A percentile compares a stretch with the other conserved stretches of the same genome.
Conservation (phyloP, 202 grass and related monocot genomes). For the Saccharum hybrid region DNA sequence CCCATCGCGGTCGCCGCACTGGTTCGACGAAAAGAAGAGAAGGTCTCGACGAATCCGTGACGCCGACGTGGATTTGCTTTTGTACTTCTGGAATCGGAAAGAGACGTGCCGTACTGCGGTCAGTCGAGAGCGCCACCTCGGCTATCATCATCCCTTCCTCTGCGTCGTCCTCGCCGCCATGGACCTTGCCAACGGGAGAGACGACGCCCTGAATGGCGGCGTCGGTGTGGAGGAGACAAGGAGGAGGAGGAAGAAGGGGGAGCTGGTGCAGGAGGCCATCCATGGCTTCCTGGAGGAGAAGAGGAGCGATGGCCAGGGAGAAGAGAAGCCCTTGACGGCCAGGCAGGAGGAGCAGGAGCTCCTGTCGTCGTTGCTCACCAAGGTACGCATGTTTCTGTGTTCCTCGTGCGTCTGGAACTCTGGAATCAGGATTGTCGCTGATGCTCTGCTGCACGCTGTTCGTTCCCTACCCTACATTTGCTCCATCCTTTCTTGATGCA, state of each 20-base stretch:
- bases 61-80: background rate
- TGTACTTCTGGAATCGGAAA: conserved; percentile 9
- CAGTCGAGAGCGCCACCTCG: background rate
- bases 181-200: too few species aligned
- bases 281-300: conserved; percentile 50
- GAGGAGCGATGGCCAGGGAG: background rate
- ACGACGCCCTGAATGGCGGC: background rate
- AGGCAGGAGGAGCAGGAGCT: conserved; percentile 34
- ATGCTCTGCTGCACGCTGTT: too few species aligned
- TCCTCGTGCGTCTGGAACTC: too few species aligned
- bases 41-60: conserved; percentile 5
- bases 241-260: conserved; percentile 22
- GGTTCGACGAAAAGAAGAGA: background rate
- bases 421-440: too few species aligned
- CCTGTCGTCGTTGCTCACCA: conserved; percentile 54
- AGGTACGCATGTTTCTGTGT: conserved; percentile 38
- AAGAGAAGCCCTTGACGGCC: background rate
- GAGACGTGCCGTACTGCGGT: background rate
- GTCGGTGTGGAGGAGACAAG: background rate
- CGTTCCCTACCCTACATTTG: too few species aligned
- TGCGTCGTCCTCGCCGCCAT: background rate
- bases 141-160: too few species aligned
- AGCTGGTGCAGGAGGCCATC: conserved; percentile 50
- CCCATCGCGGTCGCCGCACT: background rate
- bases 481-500: background rate